Percentiles rank a stretch among this genome's conserved stretches.
These are phyloP conservation scores for Pulveroboletus sp. DNA, from an alignment of 768 basidiomycete species.

Conservation along the genomic window DNA sequence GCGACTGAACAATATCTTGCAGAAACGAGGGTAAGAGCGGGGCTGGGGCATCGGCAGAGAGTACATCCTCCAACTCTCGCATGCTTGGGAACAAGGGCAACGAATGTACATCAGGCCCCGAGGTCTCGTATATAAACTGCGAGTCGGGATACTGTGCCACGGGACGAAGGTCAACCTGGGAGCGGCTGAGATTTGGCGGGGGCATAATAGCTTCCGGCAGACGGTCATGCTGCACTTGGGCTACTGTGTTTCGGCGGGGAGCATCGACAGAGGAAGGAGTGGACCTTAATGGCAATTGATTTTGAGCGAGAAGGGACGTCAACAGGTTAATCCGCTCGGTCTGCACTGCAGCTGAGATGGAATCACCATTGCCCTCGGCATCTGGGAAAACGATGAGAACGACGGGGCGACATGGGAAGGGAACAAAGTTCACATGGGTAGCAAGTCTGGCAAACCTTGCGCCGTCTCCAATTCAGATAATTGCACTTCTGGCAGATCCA, in stretches of 20 bases:
- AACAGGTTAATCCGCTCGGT: slow-evolving; percentile 79
- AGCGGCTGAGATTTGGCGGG: slow-evolving; percentile 39
- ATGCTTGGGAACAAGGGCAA: slow-evolving; percentile 35
- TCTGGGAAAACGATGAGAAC: slow-evolving; percentile 38
- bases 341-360: slow-evolving; percentile 79
- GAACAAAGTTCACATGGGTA: slow-evolving; percentile 59
- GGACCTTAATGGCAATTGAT: slow-evolving; percentile 33
- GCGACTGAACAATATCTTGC: slow-evolving; percentile 68
- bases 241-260: slow-evolving; percentile 42
- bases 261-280: slow-evolving; percentile 14
- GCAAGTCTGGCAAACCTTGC: slow-evolving; percentile 89
- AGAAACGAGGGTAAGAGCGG: slow-evolving; percentile 75
- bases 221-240: slow-evolving; percentile 42
- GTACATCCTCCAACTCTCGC: slow-evolving; percentile 19
- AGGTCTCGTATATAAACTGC: slow-evolving; percentile 70
- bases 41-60: slow-evolving; percentile 32
- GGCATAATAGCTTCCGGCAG: slow-evolving; percentile 37
- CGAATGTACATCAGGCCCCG: slow-evolving; percentile 38
- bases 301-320: slow-evolving; percentile 65
- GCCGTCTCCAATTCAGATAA: slow-evolving; percentile 81
- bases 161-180: slow-evolving; percentile 40
- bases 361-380: slow-evolving; percentile 85
- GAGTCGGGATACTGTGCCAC: slow-evolving; percentile 41
- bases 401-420: slow-evolving; percentile 6
- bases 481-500: slow-evolving; percentile 83